phyloP scores from a whole-genome alignment of 371 early-diverging fungal species.

The Zychaea mexicana region DNA sequence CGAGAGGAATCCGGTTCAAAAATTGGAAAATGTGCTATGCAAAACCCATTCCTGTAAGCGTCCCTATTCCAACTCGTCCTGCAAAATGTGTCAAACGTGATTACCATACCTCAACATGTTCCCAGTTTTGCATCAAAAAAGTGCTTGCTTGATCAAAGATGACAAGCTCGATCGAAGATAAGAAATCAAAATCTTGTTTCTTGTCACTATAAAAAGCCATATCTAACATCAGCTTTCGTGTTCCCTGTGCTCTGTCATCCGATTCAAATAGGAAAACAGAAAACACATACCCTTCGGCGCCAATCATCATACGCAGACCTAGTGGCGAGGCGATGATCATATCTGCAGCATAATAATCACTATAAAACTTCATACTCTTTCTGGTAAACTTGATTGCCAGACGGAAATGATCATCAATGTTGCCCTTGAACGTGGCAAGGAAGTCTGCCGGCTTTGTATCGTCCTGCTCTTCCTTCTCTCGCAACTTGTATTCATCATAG shows the following conservation, averaged over 20 bases:
- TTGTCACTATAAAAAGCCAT: constrained; percentile 57
- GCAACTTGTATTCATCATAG: constrained; percentile 70
- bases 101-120: constrained; percentile 72
- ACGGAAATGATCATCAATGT: constrained; percentile 96
- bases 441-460: constrained; percentile 82
- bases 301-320: constrained; percentile 86
- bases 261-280: too few relatives aligned
- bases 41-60: too few relatives aligned
- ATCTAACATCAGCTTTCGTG: neutral
- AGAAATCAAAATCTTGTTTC: constrained; percentile 89
- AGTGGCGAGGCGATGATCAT: constrained; percentile 93
- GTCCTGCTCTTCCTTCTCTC: constrained; percentile 59
- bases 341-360: constrained; percentile 89
- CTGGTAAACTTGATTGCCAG: constrained; percentile 88
- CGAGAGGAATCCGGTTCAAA: constrained; percentile 85
- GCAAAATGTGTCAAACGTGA: neutral
- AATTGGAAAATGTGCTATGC: constrained; percentile 74
- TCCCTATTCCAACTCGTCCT: too few relatives aligned
- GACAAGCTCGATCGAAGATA: constrained; percentile 90
- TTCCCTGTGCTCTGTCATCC: neutral
- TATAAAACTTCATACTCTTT: constrained; percentile 84
- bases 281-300: constrained; percentile 66
- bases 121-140: constrained; percentile 98
- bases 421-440: constrained; percentile 85
- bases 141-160: constrained; percentile 87